phyloP scores from a whole-genome alignment of 257 asterid genomes.

The Primulina tabacum region DNA sequence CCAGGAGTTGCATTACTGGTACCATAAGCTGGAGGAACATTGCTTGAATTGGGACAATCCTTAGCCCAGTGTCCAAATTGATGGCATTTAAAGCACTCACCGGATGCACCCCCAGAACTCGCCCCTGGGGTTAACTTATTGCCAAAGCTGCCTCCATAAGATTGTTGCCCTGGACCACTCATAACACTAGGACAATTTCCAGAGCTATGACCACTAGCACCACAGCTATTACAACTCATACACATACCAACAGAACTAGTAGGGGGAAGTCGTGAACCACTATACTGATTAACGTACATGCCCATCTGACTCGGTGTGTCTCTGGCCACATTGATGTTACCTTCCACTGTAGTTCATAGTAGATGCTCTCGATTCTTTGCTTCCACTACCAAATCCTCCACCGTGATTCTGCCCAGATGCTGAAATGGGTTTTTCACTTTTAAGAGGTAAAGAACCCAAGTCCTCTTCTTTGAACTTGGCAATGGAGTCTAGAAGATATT shows the following conservation, averaged over 20 bases:
- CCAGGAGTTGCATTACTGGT: slow-evolving; percentile 41
- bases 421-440: slow-evolving; percentile 31
- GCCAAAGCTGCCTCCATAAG: slow-evolving; percentile 52
- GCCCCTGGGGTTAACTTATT: slow-evolving; percentile 34
- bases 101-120: slow-evolving; percentile 31
- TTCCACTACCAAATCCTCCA: slow-evolving; percentile 36
- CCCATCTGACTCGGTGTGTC: slow-evolving; percentile 40
- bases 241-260: slow-evolving; percentile 41
- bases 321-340: slow-evolving; percentile 31
- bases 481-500: slow-evolving; percentile 44
- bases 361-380: slow-evolving; percentile 30
- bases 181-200: slow-evolving; percentile 66
- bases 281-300: slow-evolving; percentile 49
- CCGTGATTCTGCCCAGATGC: slow-evolving; percentile 33
- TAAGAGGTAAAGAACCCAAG: slow-evolving; percentile 35
- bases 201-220: slow-evolving; percentile 70
- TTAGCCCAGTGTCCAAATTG: slow-evolving; percentile 82
- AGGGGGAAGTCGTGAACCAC: slow-evolving; percentile 46
- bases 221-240: slow-evolving; percentile 68
- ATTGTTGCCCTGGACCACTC: slow-evolving; percentile 58
- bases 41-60: slow-evolving; percentile 61
- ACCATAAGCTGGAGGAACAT: slow-evolving; percentile 58
- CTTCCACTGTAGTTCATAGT: slow-evolving; percentile 35
- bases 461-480: slow-evolving; percentile 48
- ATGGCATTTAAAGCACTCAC: slow-evolving; percentile 83